Evolutionary conservation across 2,329 filamentous ascomycete species (phyloP), one percentile per base, ranked within the genome.

Genomic region (Monilinia aucupariae): DNA sequence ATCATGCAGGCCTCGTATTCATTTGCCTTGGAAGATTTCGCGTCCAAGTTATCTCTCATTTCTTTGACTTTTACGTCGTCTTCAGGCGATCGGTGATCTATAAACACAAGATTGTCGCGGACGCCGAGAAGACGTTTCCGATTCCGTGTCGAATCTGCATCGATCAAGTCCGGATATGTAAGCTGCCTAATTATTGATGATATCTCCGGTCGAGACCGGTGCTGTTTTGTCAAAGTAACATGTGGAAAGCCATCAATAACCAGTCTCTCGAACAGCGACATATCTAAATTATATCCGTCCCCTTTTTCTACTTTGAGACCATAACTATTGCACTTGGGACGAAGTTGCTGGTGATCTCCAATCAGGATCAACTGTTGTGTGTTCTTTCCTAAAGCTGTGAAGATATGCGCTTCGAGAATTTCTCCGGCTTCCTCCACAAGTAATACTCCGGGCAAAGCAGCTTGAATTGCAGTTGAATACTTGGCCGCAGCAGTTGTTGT

Each of bases 361-460:
- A 91, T 91, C 2, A 90, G 73, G 0, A 91, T 80, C 1, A 90
- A 71, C 47, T 91, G 86, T 64, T 88, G 81, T 0, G 82, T 82
- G 0, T 79, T 73, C 0, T 80, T 72, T 0, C 78, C 76, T 62
- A 91, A 68, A 0, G 88, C 82, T 0, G 87, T 82, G 0, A 91
- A 73, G 1, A 88, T 77, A 67, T 91, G 88, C 1, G 80, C 79
- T 71, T 91, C 88, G 0, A 90, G 76, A 4, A 91, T 88, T 66
- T 91, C 88, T 1, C 87, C 88, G 0, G 87, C 88, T 72, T 91
- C 88, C 71, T 91, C 88, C 0, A 90, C 82, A 0, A 92, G 70
- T 3, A 72, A 73, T 3, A 89, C 77, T 1, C 85, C 83, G 0
- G 86, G 85, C 0, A 75, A 72, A 0, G 81, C 82, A 0, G 78